Evolutionary conservation across 495 filamentous ascomycete species (phyloP).

Genomic region (Terfezia claveryi): DNA sequence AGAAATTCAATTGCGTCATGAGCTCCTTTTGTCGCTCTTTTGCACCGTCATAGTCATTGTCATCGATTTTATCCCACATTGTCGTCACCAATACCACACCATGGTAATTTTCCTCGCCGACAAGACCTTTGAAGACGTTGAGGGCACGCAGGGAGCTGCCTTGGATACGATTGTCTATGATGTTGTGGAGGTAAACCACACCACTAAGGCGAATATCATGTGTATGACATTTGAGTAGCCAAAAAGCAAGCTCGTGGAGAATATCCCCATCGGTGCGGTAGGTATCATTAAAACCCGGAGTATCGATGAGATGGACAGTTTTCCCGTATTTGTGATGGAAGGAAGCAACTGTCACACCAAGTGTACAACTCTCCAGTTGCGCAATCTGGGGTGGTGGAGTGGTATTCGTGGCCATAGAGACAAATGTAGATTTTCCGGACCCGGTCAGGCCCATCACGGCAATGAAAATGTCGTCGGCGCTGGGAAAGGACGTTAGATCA

Average conservation of each 20-base stretch:
- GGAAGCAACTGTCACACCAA: too few relatives aligned
- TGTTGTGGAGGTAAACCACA: constrained; percentile 18
- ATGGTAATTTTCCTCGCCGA: constrained; percentile 5
- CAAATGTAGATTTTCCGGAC: constrained; percentile 22
- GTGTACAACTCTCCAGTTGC: neutral
- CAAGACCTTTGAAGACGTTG: constrained; percentile 13
- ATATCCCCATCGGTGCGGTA: constrained; percentile 23
- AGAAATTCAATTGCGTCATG: too few relatives aligned
- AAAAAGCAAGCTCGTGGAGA: constrained; percentile 21
- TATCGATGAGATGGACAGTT: constrained; percentile 23
- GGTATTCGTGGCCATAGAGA: constrained; percentile 10
- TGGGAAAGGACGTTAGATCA: too few relatives aligned
- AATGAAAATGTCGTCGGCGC: constrained; percentile 6
- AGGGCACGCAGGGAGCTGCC: constrained; percentile 12
- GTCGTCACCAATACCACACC: constrained; percentile 13
- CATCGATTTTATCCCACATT: constrained; percentile 3
- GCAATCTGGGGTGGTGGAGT: too few relatives aligned
- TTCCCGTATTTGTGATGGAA: neutral
- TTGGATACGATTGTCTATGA: constrained; percentile 13
- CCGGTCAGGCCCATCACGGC: constrained; percentile 22
- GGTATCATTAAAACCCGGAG: constrained; percentile 31
- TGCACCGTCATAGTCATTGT: neutral
- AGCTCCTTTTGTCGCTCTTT: neutral
- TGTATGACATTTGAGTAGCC: constrained; percentile 13
- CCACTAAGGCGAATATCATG: constrained; percentile 14